These are phyloP conservation scores for Xylaria longipes DNA, from an alignment of 495 filamentous ascomycete genomes.

Conservation along the genomic window DNA sequence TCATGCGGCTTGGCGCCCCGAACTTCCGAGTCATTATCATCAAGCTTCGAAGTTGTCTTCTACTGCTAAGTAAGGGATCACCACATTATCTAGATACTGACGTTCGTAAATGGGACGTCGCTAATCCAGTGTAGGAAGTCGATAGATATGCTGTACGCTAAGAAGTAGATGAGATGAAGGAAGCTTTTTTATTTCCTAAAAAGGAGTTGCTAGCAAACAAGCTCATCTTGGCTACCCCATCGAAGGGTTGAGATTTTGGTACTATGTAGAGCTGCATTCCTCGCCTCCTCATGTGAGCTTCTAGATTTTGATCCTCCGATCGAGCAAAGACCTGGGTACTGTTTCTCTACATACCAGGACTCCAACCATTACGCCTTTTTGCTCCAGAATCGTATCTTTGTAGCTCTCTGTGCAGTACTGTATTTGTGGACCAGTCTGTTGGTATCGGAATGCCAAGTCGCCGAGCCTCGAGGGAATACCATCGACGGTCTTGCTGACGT, in stretches of 20 bases:
- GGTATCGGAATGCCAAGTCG: not conserved
- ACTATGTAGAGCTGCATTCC: slow-evolving; percentile 1
- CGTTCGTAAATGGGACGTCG: not conserved
- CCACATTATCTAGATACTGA: not conserved
- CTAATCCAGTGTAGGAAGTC: slow-evolving; percentile 13
- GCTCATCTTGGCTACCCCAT: not conserved
- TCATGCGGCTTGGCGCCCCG: slow-evolving; percentile 17
- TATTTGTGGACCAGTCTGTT: not conserved
- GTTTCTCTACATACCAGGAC: not conserved
- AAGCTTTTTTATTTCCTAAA: not conserved
- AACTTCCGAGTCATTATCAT: slow-evolving; percentile 1
- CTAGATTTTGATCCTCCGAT: not conserved
- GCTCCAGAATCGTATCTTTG: slow-evolving; percentile 10
- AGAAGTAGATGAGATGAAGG: not conserved
- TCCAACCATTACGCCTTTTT: slow-evolving; percentile 4
- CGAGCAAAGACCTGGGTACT: not conserved
- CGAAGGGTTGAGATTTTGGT: not conserved
- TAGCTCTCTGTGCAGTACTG: not conserved
- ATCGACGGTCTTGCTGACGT: not conserved
- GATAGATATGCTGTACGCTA: slow-evolving; percentile 2
- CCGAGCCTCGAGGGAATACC: not conserved
- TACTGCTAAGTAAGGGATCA: not conserved
- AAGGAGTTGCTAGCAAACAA: not conserved
- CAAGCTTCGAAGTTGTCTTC: not conserved
- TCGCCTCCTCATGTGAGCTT: not conserved